phyloP scores from a whole-genome alignment of 495 filamentous ascomycete species.

The Pyrenula aspistea region DNA sequence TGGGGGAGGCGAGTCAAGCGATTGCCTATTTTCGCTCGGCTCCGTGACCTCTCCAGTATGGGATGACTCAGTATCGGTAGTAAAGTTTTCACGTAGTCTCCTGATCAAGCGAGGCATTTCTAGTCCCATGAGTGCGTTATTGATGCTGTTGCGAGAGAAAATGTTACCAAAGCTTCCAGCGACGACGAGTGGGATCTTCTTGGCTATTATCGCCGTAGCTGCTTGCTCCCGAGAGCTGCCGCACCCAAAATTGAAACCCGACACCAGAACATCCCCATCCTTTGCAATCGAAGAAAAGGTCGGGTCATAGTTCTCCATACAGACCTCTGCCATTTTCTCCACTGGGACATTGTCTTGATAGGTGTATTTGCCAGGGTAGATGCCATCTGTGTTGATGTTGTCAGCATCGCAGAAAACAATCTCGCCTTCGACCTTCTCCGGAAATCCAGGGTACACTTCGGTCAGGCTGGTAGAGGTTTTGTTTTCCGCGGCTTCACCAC shows the following conservation, averaged over 20 bases:
- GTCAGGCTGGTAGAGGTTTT: constrained; percentile 13
- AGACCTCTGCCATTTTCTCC: constrained; percentile 61
- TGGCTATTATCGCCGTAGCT: constrained; percentile 66
- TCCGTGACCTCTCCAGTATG: constrained; percentile 19
- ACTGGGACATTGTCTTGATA: constrained; percentile 62
- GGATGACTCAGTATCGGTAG: constrained; percentile 1
- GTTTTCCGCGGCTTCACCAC: not conserved
- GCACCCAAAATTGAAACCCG: constrained; percentile 71
- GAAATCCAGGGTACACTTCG: constrained; percentile 39
- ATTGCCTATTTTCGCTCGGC: constrained; percentile 25
- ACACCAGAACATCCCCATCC: constrained; percentile 56
- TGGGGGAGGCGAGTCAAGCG: constrained; percentile 32
- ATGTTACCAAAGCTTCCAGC: constrained; percentile 71
- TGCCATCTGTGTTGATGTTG: constrained; percentile 30
- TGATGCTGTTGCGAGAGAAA: constrained; percentile 66
- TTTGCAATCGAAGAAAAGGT: constrained; percentile 39
- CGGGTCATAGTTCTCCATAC: constrained; percentile 72
- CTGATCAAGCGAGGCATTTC: constrained; percentile 56
- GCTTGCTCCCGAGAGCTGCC: constrained; percentile 65
- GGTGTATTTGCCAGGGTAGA: constrained; percentile 72
- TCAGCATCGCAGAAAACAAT: constrained; percentile 39
- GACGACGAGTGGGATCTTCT: constrained; percentile 60
- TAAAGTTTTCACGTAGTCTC: constrained; percentile 40
- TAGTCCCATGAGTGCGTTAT: constrained; percentile 65
- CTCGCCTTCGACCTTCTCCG: constrained; percentile 36